Evolutionary conservation across 1,139 yeast species (phyloP), one percentile per base, ranked within the genome.

Genomic region (Protomyces inundatus): DNA sequence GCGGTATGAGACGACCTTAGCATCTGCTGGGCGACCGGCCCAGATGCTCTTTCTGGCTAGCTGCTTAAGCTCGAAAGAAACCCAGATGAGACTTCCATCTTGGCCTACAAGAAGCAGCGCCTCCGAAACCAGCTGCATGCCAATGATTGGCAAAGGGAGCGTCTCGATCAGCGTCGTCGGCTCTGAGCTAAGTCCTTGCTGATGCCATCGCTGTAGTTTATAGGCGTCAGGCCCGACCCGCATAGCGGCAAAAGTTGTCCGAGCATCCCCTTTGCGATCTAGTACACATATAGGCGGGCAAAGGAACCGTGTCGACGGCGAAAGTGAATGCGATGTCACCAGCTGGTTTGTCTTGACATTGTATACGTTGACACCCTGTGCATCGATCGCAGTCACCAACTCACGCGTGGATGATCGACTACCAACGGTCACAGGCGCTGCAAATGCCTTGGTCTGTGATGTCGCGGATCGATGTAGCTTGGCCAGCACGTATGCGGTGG

Each of bases 331-430:
- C 34, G 62, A 58, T 23, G 45, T 51, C 6, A 50, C 52, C 30
- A 58, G 48, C 42, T 58, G 62, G 34, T 58, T 58, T 3, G 62
- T 51, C 2, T 48, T n/a, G 34, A 57, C 61, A 14, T 58, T 58
- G 45, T 58, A 58, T 10, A 58, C 32, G 14, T 58, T 52, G 42
- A 58, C 34, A 14, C 56, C 62, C 37, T 58, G 62, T 9, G 56
- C 53, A 39, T 58, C 62, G 35, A 58, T 33, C 4, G 56, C 62
- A 6, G 55, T 40, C 40, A 58, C 62, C 9, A 58, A 23, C 39
- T 58, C 56, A 30, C 55, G 39, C 9, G 55, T 30, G 2, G 62
- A 58, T 4, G 45, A 6, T 16, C 62, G 40, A 7, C 32, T 9
- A n/a, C 36, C 56, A 30, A 45, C 50, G 7, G 33, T 36, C 9